Percentiles rank a stretch among this genome's conserved stretches.
phyloP scores from a whole-genome alignment of 176 grass and related monocot genomes.

The Phragmites australis region DNA sequence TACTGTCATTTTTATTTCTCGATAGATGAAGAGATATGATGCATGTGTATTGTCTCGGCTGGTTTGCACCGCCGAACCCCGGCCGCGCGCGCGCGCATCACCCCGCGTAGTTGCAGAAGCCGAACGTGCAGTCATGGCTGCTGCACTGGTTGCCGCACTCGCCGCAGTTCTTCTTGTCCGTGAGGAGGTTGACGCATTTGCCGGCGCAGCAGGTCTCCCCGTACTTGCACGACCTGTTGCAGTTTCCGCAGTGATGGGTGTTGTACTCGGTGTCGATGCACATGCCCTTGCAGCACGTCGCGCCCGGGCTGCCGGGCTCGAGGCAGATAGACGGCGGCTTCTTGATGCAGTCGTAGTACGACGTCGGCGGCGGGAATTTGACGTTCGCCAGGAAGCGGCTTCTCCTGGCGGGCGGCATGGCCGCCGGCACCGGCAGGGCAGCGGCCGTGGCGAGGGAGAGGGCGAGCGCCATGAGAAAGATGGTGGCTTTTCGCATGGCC shows the following conservation, averaged over 20 bases:
- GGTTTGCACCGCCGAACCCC: not conserved
- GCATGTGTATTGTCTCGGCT: not conserved
- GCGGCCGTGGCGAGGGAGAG: not conserved
- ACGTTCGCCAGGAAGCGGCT: conserved; percentile 45
- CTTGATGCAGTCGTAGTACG: conserved; percentile 34
- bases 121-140: conserved; percentile 4
- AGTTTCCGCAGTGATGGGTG: conserved; percentile 43
- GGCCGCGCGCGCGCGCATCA: not conserved
- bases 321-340: conserved; percentile 23
- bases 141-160: conserved; percentile 26
- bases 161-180: conserved; percentile 47
- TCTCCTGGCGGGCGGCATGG: not conserved
- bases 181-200: conserved; percentile 42
- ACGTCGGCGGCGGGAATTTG: not conserved
- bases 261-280: conserved; percentile 29
- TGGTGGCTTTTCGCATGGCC: conserved; percentile 45
- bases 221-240: conserved; percentile 33
- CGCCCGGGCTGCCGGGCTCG: conserved; percentile 28
- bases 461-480: conserved; percentile 58
- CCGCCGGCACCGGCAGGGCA: too few species aligned
- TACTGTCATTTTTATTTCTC: conserved; percentile 40
- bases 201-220: conserved; percentile 37
- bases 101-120: conserved; percentile 48
- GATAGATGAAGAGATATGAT: not conserved
- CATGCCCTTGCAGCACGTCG: conserved; percentile 44